Evolutionary conservation across 352 stramenopile genomes (phyloP).

Genomic region (Globisporangium takayamanum): DNA sequence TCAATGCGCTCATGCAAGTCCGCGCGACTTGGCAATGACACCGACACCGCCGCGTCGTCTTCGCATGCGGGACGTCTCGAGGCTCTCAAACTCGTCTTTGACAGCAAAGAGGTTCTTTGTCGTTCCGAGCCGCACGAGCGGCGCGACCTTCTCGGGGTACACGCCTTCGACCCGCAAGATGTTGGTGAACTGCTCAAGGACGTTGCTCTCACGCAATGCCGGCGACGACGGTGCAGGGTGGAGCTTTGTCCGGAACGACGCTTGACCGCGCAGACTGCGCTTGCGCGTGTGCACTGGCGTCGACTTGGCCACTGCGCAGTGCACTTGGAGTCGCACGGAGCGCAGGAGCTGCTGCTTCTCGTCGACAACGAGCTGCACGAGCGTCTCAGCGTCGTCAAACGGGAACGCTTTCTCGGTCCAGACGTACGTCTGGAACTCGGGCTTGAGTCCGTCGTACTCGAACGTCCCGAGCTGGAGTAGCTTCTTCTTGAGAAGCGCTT

Average conservation of each 20-base stretch:
- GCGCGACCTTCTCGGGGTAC: constrained; percentile 46
- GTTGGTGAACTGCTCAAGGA: constrained; percentile 58
- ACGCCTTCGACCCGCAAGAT: constrained; percentile 49
- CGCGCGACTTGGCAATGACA: constrained; percentile 7
- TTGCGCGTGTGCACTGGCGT: constrained; percentile 30
- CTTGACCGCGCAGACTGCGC: constrained; percentile 20
- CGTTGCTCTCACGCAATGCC: constrained; percentile 45
- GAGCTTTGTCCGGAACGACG: constrained; percentile 28
- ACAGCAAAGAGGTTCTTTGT: constrained; percentile 39
- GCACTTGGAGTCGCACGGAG: constrained; percentile 59
- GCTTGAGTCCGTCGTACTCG: constrained; percentile 32
- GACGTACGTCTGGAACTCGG: constrained; percentile 72
- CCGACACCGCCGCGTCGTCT: constrained; percentile 13
- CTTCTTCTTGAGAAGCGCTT: constrained; percentile 31
- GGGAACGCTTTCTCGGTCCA: constrained; percentile 84
- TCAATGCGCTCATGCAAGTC: constrained; percentile 6
- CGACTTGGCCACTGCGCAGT: constrained; percentile 45
- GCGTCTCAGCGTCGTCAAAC: constrained; percentile 73
- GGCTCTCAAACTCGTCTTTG: constrained; percentile 18
- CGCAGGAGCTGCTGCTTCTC: constrained; percentile 52
- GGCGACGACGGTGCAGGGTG: constrained; percentile 37
- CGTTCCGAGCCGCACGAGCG: constrained; percentile 50
- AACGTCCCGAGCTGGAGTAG: constrained; percentile 23
- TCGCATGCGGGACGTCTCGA: constrained; percentile 11
- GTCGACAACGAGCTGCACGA: constrained; percentile 74